Evolutionary conservation across 2,329 filamentous ascomycete genomes (phyloP), one percentile per base, ranked within the genome.

Genomic region (Calonectria pauciramosa): DNA sequence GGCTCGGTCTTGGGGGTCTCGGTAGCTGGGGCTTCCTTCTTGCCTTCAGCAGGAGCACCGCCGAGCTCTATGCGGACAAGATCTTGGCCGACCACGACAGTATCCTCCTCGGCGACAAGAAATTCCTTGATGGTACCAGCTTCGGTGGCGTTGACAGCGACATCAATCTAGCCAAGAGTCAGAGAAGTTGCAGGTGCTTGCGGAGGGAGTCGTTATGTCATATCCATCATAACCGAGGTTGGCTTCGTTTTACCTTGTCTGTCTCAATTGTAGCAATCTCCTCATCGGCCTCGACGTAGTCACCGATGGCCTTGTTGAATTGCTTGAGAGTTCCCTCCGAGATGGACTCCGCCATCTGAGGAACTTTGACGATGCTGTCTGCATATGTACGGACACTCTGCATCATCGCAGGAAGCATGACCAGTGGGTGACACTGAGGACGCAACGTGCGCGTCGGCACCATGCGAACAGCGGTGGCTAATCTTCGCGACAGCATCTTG

Each of bases 211-310:
- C 26, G 23, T 32, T 16, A 14, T 41, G 60, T 41, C 32, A 34
- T 23, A 23, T 44, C n/a, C 47, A 59, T 26, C 34, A 65, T 34
- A 41, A 59, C 67, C 34, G 41, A 51, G 32, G 54, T 52, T 51
- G 26, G 28, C 47, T 36, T 59, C 9, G 51, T 71, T 85, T 76
- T 88, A 95, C 95, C 93, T 99, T 99, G 91, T 99, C 97, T 18
- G 97, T 99, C 88, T 99, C 97, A 83, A 99, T 99, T 65, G 96
- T 98, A 38, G 97, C 97, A 85, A 99, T 96, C 86, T 99, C 97
- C 87, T 99, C 97, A 83, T 99, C 97, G 82, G 94, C 93, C 88
- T 98, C 96, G 68, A 99, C 96, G 81, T 93, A 96, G 85, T 99
- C 97, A 82, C 97, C 97, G 81, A 98, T 89, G 87, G 96, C 86